Conservation (phyloP, 1,284 basidiomycete species). For the Earliella scabrosa region DNA sequence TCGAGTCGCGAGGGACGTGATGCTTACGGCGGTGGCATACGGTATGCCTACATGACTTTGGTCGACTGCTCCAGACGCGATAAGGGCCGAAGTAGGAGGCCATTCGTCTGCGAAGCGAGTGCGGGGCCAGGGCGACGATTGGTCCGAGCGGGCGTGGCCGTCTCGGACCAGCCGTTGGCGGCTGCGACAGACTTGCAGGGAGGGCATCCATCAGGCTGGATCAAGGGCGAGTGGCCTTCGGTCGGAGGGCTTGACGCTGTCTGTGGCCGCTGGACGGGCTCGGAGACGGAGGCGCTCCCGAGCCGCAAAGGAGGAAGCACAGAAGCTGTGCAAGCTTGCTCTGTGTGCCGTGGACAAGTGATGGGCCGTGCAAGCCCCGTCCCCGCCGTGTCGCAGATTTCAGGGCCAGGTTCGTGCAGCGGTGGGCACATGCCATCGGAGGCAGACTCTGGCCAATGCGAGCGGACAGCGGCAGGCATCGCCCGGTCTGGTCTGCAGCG, state of each 20-base stretch:
- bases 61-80: slow-evolving; percentile 15
- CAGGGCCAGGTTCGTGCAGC: slow-evolving; percentile 3
- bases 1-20: slow-evolving; percentile 8
- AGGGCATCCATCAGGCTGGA: too few relatives aligned
- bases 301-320: slow-evolving; percentile 14
- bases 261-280: slow-evolving; percentile 6
- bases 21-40: slow-evolving; percentile 16
- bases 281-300: slow-evolving; percentile 12
- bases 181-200: slow-evolving; percentile 1
- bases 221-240: slow-evolving; percentile 22
- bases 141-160: slow-evolving; percentile 16
- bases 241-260: slow-evolving; percentile 11
- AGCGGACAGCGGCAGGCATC: neutral
- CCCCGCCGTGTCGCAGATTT: slow-evolving; percentile 3
- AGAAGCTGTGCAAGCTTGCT: slow-evolving; percentile 19
- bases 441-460: neutral
- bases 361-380: too few relatives aligned
- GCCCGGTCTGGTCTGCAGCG: slow-evolving; percentile 5
- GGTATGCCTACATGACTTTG: slow-evolving; percentile 18
- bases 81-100: slow-evolving; percentile 15
- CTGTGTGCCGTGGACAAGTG: neutral
- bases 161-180: slow-evolving; percentile 17
- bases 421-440: neutral
- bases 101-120: slow-evolving; percentile 17
- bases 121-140: slow-evolving; percentile 6